Conservation (phyloP, 805 yeast species). For the Pichia membranifaciens region DNA sequence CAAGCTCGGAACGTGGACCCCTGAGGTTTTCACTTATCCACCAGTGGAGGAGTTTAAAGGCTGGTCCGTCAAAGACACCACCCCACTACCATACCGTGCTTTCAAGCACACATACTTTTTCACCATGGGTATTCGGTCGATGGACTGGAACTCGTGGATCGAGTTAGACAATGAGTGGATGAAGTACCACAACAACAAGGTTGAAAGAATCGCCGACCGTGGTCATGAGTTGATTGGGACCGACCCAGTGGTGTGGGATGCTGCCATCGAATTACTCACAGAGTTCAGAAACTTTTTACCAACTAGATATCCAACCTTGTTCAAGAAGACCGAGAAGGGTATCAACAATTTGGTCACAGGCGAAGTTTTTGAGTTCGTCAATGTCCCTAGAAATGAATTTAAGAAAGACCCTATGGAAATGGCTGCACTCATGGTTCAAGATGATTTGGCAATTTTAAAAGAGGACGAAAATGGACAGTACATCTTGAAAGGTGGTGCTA, state of each 20-base stretch:
- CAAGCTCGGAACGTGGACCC: slow-evolving; percentile 46
- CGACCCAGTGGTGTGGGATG: slow-evolving; percentile 43
- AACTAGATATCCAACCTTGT: slow-evolving; percentile 50
- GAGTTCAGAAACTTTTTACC: slow-evolving; percentile 52
- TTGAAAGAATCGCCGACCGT: slow-evolving; percentile 41
- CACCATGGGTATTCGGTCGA: slow-evolving; percentile 63
- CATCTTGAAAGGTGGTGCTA: slow-evolving; percentile 53
- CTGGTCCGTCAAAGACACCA: slow-evolving; percentile 47
- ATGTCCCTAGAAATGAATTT: slow-evolving; percentile 27
- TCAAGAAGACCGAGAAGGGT: slow-evolving; percentile 40
- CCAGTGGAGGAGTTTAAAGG: slow-evolving; percentile 39
- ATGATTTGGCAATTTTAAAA: slow-evolving; percentile 62
- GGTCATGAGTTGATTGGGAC: slow-evolving; percentile 48
- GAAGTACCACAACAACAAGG: slow-evolving; percentile 47
- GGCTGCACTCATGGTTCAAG: slow-evolving; percentile 54
- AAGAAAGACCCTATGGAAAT: slow-evolving; percentile 53
- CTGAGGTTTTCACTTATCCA: slow-evolving; percentile 48
- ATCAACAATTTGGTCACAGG: slow-evolving; percentile 48
- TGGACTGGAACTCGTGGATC: slow-evolving; percentile 61
- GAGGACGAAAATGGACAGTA: slow-evolving; percentile 56
- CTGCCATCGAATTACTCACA: slow-evolving; percentile 49
- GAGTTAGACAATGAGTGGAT: slow-evolving; percentile 64
- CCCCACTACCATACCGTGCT: slow-evolving; percentile 60
- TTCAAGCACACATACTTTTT: slow-evolving; percentile 59
- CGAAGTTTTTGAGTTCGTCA: slow-evolving; percentile 39